Evolutionary conservation across 768 basidiomycete genomes (phyloP).

Genomic region (Tulasnella sp.): DNA sequence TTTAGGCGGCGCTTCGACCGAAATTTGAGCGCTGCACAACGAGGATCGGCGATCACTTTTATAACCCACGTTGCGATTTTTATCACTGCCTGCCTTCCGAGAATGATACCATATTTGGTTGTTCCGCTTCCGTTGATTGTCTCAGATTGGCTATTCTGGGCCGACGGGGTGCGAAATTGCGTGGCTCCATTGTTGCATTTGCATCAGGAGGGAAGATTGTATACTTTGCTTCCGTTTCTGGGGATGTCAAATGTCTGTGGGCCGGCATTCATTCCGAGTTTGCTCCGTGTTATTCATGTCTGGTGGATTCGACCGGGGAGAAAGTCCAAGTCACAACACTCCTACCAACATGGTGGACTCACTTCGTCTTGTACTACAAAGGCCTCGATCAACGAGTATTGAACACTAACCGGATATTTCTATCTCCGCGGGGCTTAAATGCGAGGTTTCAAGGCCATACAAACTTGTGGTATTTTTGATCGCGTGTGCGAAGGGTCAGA

Average conservation of each 20-base stretch:
- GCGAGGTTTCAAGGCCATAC: not conserved
- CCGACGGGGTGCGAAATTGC: not conserved
- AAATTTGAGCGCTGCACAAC: constrained; percentile 2
- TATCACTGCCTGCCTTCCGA: not conserved
- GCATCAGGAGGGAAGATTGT: not conserved
- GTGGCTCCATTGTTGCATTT: constrained; percentile 1
- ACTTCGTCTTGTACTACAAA: not conserved
- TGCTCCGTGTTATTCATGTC: not conserved
- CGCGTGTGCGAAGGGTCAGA: not conserved
- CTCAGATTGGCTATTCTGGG: not conserved
- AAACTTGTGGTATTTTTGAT: not conserved
- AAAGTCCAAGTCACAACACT: constrained; percentile 6
- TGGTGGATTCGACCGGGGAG: not conserved
- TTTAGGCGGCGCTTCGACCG: not conserved
- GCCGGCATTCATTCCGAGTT: not conserved
- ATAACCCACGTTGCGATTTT: not conserved
- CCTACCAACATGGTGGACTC: not conserved
- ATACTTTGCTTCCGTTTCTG: constrained; percentile 2
- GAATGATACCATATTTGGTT: constrained; percentile 2
- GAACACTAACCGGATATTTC: not conserved
- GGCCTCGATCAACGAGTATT: not conserved
- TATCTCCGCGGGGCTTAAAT: constrained; percentile 2
- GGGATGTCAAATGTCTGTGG: constrained; percentile 6
- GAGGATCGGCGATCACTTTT: not conserved
- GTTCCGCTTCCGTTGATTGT: constrained; percentile 6